A percentile compares a stretch with the other conserved stretches of the same genome.
These are phyloP conservation scores for Cotoneaster glaucophyllus DNA, from an alignment of 306 rosid genomes.

Conservation along the genomic window DNA sequence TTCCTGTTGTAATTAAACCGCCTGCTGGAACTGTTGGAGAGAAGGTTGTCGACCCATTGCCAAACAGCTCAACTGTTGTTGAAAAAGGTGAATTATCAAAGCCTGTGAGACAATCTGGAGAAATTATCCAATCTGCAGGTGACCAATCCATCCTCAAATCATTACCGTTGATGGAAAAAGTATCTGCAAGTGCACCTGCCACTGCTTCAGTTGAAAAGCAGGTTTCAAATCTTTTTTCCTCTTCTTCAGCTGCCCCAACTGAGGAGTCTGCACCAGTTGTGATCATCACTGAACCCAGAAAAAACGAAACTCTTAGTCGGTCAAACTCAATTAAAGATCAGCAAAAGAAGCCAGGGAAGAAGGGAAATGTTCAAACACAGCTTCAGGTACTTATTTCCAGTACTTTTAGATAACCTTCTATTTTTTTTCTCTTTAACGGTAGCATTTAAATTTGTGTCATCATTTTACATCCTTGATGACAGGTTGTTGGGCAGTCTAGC, in stretches of 20 bases:
- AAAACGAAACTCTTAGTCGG: slow-evolving; percentile 43
- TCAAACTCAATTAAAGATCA: slow-evolving; percentile 63
- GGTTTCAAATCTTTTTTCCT: slow-evolving; percentile 15
- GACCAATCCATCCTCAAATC: slow-evolving; percentile 29
- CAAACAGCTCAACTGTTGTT: slow-evolving; percentile 26
- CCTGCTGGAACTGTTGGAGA: slow-evolving; percentile 33
- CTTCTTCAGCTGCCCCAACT: slow-evolving; percentile 18
- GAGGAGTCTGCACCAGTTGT: slow-evolving; percentile 38
- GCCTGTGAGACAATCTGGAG: slow-evolving; percentile 32
- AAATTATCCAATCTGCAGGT: slow-evolving; percentile 21
- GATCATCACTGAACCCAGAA: slow-evolving; percentile 37
- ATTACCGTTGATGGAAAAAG: slow-evolving; percentile 22
- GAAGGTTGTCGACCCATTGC: slow-evolving; percentile 29
- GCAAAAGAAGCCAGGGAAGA: slow-evolving; percentile 47
- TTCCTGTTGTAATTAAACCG: slow-evolving; percentile 42
- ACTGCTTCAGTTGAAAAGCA: slow-evolving; percentile 30
- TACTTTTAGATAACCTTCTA: background rate
- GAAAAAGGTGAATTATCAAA: slow-evolving; percentile 43
- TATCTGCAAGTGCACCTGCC: slow-evolving; percentile 24
- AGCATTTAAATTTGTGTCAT: background rate
- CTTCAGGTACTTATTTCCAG: slow-evolving; percentile 51
- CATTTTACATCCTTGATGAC: slow-evolving; percentile 12
- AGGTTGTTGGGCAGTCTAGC: slow-evolving; percentile 51
- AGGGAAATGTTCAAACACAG: slow-evolving; percentile 40
- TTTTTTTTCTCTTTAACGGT: background rate